phyloP scores from a whole-genome alignment of 345 rosid genomes.

The Eutrema japonicum region DNA sequence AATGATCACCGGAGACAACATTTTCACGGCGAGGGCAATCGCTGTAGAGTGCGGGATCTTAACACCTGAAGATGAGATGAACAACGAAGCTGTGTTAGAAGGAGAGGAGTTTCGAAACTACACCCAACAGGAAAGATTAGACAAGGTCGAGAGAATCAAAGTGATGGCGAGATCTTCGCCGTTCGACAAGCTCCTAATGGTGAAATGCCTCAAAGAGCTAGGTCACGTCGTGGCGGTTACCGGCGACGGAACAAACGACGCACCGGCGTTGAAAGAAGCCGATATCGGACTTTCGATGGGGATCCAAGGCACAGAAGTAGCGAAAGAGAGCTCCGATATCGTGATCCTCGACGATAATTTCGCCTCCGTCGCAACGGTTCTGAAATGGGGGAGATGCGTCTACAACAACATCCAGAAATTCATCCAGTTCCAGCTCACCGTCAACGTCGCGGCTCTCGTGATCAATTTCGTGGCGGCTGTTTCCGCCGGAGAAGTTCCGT shows the following conservation, averaged over 20 bases:
- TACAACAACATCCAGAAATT: conserved; percentile 78
- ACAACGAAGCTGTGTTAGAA: conserved; percentile 54
- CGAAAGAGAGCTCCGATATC: conserved; percentile 82
- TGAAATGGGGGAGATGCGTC: conserved; percentile 83
- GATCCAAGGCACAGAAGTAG: conserved; percentile 77
- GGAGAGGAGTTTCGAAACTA: conserved; percentile 64
- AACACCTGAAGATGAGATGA: conserved; percentile 41
- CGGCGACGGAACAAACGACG: conserved; percentile 78
- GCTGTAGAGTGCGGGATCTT: conserved; percentile 79
- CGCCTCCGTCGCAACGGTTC: conserved; percentile 62
- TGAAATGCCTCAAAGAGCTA: conserved; percentile 66
- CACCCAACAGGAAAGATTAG: conserved; percentile 49
- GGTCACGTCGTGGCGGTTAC: conserved; percentile 84
- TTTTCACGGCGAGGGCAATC: conserved; percentile 80
- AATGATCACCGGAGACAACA: conserved; percentile 83
- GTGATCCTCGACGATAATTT: conserved; percentile 78
- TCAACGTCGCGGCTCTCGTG: conserved; percentile 65
- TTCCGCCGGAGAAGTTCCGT: conserved; percentile 70
- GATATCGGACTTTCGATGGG: conserved; percentile 84
- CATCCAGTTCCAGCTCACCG: conserved; percentile 79
- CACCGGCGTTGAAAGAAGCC: conserved; percentile 77
- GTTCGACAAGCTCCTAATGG: conserved; percentile 75
- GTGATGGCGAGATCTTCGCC: conserved; percentile 92
- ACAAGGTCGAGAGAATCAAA: conserved; percentile 56
- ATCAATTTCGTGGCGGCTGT: conserved; percentile 77